Conservation (phyloP, 495 filamentous ascomycete species). For the Chaetomidium leptoderma region DNA sequence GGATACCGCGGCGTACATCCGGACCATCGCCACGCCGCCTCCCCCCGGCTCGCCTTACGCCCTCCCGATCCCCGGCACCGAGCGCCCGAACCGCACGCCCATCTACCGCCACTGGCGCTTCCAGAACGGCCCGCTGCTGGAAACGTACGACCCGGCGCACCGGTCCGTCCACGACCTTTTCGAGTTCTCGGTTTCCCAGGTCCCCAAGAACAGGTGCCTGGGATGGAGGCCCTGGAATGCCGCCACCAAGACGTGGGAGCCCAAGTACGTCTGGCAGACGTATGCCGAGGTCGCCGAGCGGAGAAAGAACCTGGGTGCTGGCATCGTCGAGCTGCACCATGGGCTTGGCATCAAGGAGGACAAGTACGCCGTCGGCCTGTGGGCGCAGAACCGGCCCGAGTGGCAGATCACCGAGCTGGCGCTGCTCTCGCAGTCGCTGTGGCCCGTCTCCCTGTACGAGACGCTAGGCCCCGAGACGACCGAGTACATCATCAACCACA, state of each 20-base stretch:
- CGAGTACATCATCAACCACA: conserved; percentile 94
- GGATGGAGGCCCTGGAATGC: conserved; percentile 79
- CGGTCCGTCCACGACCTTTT: conserved; percentile 78
- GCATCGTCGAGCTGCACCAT: conserved; percentile 77
- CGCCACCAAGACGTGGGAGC: conserved; percentile 67
- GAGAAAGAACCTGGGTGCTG: conserved; percentile 79
- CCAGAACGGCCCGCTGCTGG: conserved; percentile 62
- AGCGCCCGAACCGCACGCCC: conserved; percentile 64
- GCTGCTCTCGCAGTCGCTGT: conserved; percentile 83
- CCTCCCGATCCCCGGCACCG: conserved; percentile 67
- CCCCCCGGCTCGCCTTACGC: conserved; percentile 59
- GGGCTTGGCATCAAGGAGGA: conserved; percentile 57
- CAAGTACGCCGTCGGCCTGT: conserved; percentile 84
- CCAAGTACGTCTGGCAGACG: conserved; percentile 74
- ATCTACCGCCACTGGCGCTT: conserved; percentile 83
- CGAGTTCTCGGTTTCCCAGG: conserved; percentile 56
- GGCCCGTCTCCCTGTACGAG: conserved; percentile 92
- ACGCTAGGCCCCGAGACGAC: conserved; percentile 85
- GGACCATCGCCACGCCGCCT: conserved; percentile 48
- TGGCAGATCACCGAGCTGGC: conserved; percentile 97
- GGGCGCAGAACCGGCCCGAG: conserved; percentile 94
- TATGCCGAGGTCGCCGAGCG: conserved; percentile 76
- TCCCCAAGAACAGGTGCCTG: conserved; percentile 64
- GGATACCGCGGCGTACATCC: conserved; percentile 37
- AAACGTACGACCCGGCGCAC: conserved; percentile 67